phyloP scores from a whole-genome alignment of 106 monocot genomes.

The Dendrobium officinale region DNA sequence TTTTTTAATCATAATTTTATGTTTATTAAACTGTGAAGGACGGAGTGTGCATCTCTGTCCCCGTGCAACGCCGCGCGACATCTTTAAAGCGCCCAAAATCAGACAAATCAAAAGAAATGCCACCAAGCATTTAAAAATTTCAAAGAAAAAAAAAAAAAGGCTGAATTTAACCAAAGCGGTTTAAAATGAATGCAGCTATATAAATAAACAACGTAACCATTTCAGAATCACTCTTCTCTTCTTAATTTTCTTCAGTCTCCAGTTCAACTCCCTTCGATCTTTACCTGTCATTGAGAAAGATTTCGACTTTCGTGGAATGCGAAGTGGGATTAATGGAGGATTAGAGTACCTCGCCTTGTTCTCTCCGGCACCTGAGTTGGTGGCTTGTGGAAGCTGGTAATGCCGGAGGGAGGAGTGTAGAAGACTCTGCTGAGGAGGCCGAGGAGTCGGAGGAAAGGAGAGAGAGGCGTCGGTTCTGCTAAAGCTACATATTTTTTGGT shows the following conservation, averaged over 20 bases:
- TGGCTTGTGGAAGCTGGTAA: background rate
- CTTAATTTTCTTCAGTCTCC: background rate
- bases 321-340: background rate
- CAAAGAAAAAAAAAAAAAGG: background rate
- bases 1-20: constrained; percentile 1
- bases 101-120: background rate
- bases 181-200: background rate
- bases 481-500: background rate
- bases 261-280: background rate
- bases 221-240: background rate
- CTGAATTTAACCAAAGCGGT: background rate
- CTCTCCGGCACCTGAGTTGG: no score
- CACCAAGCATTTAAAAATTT: background rate
- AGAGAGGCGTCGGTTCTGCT: background rate
- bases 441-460: background rate
- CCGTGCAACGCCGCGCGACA: constrained; percentile 8
- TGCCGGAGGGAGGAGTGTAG: constrained; percentile 1
- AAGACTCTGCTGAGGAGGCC: background rate
- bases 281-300: background rate
- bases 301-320: background rate
- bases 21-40: background rate
- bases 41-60: background rate
- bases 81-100: constrained; percentile 3
- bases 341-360: background rate
- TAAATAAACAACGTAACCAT: background rate